Conservation (phyloP, 78 protist genomes). For the Isochrysis galbana region DNA sequence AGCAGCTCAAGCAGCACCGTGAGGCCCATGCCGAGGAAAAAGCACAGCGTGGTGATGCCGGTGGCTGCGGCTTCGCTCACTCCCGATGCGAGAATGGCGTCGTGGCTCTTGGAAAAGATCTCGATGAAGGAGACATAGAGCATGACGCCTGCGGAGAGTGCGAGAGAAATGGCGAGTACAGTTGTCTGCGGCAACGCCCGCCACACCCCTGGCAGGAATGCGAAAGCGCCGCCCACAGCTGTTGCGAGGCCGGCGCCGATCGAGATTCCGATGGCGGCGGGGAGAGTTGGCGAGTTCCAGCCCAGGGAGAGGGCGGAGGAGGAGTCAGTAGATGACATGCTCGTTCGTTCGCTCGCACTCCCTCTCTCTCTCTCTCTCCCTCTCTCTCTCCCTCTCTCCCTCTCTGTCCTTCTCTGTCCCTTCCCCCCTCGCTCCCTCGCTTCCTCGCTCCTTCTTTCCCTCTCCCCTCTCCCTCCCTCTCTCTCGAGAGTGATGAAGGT, state of each 20-base stretch:
- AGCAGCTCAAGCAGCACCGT: conserved; percentile 14
- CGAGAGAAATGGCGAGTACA: conserved; percentile 52
- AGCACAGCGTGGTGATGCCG: conserved; percentile 33
- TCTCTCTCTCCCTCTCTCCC: no score
- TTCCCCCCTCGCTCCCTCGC: no score
- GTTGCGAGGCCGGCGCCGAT: conserved; percentile 53
- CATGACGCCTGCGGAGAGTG: conserved; percentile 73
- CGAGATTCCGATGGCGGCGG: conserved; percentile 33
- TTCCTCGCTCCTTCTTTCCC: no score
- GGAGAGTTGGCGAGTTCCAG: not conserved
- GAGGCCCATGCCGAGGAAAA: conserved; percentile 55
- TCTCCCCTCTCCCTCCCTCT: no score
- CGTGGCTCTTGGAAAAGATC: conserved; percentile 47
- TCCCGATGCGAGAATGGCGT: not conserved
- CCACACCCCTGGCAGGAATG: not conserved
- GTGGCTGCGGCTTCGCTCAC: not conserved
- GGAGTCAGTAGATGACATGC: no score
- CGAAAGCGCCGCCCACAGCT: conserved; percentile 31
- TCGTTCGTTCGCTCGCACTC: no score
- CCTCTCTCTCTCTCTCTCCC: no score
- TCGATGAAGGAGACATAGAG: conserved; percentile 70
- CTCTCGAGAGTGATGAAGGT: no score
- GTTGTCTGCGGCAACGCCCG: not conserved
- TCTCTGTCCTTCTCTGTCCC: no score
- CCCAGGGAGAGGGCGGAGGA: not conserved